Conservation (phyloP, 192 early-diverging fungal genomes). For the Coemansia sp. region DNA sequence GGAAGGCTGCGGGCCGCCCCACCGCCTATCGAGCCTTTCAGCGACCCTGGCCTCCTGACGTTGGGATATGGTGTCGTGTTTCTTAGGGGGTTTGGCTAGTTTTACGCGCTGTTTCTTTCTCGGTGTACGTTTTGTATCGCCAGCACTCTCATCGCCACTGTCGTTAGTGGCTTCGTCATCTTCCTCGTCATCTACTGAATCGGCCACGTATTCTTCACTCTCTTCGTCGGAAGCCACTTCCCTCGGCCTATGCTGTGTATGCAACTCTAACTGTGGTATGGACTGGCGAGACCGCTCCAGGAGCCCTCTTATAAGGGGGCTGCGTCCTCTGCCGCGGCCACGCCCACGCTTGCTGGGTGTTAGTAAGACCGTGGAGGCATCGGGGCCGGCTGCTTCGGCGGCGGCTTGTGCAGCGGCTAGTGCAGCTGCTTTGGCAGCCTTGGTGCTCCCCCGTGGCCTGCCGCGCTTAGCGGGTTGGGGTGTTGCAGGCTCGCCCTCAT, state of each 20-base stretch:
- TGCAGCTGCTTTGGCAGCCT: slow-evolving; percentile 2
- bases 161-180: neutral
- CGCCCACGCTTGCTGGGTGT: slow-evolving; percentile 2
- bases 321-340: neutral
- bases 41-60: neutral
- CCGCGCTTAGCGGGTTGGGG: slow-evolving; percentile 2
- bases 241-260: neutral
- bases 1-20: slow-evolving; percentile 11
- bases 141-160: neutral
- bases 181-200: neutral
- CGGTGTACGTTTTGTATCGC: neutral
- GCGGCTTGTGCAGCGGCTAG: neutral
- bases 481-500: neutral
- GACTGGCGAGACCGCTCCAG: neutral
- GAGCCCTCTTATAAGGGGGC: neutral
- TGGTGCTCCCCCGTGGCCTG: neutral
- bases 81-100: neutral
- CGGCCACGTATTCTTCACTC: neutral
- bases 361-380: neutral
- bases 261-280: too few species aligned
- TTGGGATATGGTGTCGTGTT: neutral
- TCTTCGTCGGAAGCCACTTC: neutral
- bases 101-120: neutral
- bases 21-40: neutral
- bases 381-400: neutral